Base-by-base conservation (phyloP, 2,329 filamentous ascomycete genomes). In the Aphanoascus verrucosus region DNA sequence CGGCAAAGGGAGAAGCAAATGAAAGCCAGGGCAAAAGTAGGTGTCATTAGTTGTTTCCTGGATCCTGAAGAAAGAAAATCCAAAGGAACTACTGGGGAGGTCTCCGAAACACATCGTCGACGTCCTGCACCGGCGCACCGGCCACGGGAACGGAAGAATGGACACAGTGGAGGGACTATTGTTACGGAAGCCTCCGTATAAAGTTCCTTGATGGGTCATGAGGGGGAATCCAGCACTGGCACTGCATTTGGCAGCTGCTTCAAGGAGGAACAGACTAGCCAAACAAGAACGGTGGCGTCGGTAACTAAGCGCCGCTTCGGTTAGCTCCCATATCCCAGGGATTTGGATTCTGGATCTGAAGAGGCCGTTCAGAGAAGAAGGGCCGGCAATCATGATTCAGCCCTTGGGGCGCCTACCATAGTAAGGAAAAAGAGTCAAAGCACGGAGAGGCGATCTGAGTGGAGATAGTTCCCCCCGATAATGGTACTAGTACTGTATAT, bases 241-340 rank as follows among this genome's bases (percentile, higher is more conserved):
- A 37, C 37, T 48, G 45, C 17, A 19, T 17, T 34, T n/a, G 35
- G 14, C 23, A 5, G 14, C 32, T 48, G 45, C 17, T 20, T 38
- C 32, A 11, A 38, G 17, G 32, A 19, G 23, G 28, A 23, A 8
- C 28, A 34, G n/a, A n/a, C 38, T 50, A 34, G 31, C 20, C 37
- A 42, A 34, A 50, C 31, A 50, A 34, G 40, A 43, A 23, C 12
- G 19, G 49, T 51, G 49, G 49, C 49, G 49, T 43, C 37, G 17
- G 41, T 44, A 43, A 44, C 38, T 49, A 48, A 43, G 28, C 44
- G 45, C 23, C 37, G 11, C 20, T 42, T 37, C 15, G 44, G n/a
- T 48, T 23, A 34, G 23, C 44, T 52, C 46, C 37, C 35, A 43
- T 48, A 37, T 42, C 48, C 50, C 51, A 53, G 28, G 20, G 45